Evolutionary conservation across 2,329 filamentous ascomycete species (phyloP).

Genomic region (Diaporthe longicolla): DNA sequence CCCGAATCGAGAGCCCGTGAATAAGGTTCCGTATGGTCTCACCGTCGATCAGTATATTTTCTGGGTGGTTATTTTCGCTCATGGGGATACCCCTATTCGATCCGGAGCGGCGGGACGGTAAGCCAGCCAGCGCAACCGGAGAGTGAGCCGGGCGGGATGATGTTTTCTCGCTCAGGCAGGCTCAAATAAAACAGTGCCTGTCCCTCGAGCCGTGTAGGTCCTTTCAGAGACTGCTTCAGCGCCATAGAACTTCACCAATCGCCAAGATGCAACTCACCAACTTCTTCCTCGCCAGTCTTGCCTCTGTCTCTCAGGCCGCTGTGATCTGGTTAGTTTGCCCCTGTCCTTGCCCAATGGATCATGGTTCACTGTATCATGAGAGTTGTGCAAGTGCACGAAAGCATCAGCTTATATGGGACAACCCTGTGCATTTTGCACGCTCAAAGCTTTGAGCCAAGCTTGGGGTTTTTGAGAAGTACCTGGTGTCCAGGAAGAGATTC

Average conservation of each 20-base stretch:
- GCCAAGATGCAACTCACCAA: conserved; percentile 33
- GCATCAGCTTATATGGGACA: background rate
- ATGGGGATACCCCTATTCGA: conserved; percentile 10
- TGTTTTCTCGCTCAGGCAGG: background rate
- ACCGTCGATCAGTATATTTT: conserved; percentile 13
- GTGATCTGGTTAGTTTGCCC: conserved; percentile 29
- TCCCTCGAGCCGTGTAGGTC: background rate
- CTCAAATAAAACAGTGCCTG: conserved; percentile 3
- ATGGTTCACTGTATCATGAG: background rate
- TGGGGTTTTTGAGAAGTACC: too few species aligned
- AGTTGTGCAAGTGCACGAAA: background rate
- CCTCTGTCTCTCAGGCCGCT: conserved; percentile 38
- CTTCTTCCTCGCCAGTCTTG: conserved; percentile 31
- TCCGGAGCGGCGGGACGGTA: conserved; percentile 13
- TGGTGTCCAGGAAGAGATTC: background rate
- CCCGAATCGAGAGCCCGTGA: background rate
- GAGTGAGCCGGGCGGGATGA: background rate
- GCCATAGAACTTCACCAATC: background rate
- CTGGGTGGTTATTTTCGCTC: conserved; percentile 12
- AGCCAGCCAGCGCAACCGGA: background rate
- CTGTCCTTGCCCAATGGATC: too few species aligned
- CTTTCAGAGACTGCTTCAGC: background rate
- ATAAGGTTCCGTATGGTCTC: background rate
- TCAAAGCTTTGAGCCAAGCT: background rate
- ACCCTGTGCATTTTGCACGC: background rate